phyloP scores from a whole-genome alignment of 73 alveolate genomes.

The Paramecium tetraurelia region DNA sequence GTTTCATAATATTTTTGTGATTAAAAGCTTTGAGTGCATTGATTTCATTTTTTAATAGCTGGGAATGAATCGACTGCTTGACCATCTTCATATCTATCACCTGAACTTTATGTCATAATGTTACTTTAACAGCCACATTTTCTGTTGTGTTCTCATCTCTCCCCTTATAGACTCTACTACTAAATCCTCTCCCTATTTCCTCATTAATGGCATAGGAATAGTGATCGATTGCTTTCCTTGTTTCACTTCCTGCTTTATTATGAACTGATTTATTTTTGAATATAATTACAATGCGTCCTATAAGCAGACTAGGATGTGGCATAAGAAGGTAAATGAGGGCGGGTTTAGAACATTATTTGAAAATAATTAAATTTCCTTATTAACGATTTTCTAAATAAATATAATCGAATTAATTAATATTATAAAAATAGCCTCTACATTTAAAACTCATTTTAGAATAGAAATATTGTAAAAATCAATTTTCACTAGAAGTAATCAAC shows the following conservation, averaged over 20 bases:
- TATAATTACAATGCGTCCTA: not conserved
- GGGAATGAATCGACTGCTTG: conserved; percentile 29
- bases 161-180: conserved; percentile 48
- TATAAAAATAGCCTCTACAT: not conserved
- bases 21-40: conserved; percentile 40
- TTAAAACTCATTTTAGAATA: not conserved
- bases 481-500: not conserved
- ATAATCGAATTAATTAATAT: not conserved
- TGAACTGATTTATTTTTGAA: not conserved
- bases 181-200: conserved; percentile 54
- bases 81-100: conserved; percentile 60
- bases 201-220: conserved; percentile 54
- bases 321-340: not conserved
- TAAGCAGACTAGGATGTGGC: not conserved
- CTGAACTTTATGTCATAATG: not conserved
- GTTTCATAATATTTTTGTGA: conserved; percentile 43
- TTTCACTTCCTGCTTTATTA: conserved; percentile 7
- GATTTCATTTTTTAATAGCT: conserved; percentile 52
- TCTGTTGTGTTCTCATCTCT: conserved; percentile 52
- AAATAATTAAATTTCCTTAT: not conserved
- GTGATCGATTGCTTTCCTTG: conserved; percentile 58
- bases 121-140: conserved; percentile 55
- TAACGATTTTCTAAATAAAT: not conserved
- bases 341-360: not conserved
- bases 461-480: not conserved